Evolutionary conservation across 2,329 filamentous ascomycete genomes (phyloP), one percentile per base, ranked within the genome.

Genomic region (Lasiodiplodia citricola): DNA sequence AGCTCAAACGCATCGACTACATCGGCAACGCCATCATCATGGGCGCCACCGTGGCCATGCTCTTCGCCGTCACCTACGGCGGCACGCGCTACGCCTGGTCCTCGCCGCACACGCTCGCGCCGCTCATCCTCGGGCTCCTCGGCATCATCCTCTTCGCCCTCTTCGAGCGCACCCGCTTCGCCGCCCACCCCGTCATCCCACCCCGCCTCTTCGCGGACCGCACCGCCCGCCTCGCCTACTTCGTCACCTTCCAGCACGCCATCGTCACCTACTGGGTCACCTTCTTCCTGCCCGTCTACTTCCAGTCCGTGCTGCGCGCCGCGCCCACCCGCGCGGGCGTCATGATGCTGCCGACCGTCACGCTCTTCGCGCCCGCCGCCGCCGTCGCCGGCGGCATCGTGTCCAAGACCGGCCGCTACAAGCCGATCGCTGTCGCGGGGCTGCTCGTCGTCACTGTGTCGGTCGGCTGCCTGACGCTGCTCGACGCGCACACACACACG

Each of bases 271-370:
- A 78, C 57, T 82, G 80, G 77, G 68, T 74, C 8, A 70, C 78
- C 35, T 81, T 78, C 73, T 84, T 83, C 70, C 65, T 84, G 0
- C 82, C 84, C 0, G 71, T 85, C 8, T 86, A 83, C 71, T 84
- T 85, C 72, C 82, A 85, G 66, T 77, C 75, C 0, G 80, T 85
- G 0, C 73, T 75, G 5, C 60, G 73, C 1, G 75, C 77, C 4
- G 73, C 75, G 0, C 78, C 84, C 0, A 70, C 74, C 0, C 70
- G 75, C 0, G 74, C 80, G 0, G 81, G 79, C 1, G 73, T 82
- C 0, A 71, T 76, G 16, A 67, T 81, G 31, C 75, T 83, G 0
- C 73, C 74, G 5, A 77, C 71, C 1, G 56, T 78, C 28, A 69
- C 50, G 73, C 77, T 50, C 8, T 70, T 78, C 6, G 55, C 75